Percentiles rank a stretch among this genome's conserved stretches.
phyloP scores from a whole-genome alignment of 192 early-diverging fungal species.

The Rhizophagus sp. region DNA sequence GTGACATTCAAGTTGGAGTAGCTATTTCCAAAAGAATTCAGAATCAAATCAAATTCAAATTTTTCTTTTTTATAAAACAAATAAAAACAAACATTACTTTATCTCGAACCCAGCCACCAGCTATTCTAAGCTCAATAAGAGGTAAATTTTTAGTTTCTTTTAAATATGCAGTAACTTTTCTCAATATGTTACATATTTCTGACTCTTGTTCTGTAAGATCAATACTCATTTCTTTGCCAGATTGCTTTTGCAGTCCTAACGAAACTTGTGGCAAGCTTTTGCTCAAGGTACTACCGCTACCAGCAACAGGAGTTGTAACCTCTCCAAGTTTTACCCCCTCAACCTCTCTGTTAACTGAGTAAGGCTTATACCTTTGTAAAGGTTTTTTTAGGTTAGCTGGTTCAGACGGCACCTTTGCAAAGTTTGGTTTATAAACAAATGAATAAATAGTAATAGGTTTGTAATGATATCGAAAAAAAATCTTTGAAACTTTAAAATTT shows the following conservation, averaged over 20 bases:
- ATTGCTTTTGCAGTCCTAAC: neutral
- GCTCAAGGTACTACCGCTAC: neutral
- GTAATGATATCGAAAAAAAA: neutral
- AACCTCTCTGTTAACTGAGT: neutral
- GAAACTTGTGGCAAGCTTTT: neutral
- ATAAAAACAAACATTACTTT: slow-evolving; percentile 59
- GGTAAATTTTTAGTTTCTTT: slow-evolving; percentile 47
- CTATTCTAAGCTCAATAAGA: slow-evolving; percentile 76
- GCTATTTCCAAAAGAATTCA: slow-evolving; percentile 38
- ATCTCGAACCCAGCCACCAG: slow-evolving; percentile 99
- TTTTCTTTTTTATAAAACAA: neutral
- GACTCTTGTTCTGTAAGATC: neutral
- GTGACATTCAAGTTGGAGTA: slow-evolving; percentile 81
- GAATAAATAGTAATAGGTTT: neutral
- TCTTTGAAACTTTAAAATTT: neutral
- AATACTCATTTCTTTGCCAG: neutral
- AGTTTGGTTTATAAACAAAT: neutral
- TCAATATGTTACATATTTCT: slow-evolving; percentile 47
- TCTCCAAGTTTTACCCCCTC: neutral
- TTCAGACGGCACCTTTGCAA: neutral
- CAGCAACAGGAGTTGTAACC: neutral
- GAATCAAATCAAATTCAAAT: neutral
- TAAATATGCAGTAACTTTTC: slow-evolving; percentile 58
- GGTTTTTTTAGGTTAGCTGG: neutral
- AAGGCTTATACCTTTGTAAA: neutral